Evolutionary conservation across 139 green algal genomes (phyloP), one percentile per base, ranked within the genome.

Genomic region (Coccomyxa sp.): DNA sequence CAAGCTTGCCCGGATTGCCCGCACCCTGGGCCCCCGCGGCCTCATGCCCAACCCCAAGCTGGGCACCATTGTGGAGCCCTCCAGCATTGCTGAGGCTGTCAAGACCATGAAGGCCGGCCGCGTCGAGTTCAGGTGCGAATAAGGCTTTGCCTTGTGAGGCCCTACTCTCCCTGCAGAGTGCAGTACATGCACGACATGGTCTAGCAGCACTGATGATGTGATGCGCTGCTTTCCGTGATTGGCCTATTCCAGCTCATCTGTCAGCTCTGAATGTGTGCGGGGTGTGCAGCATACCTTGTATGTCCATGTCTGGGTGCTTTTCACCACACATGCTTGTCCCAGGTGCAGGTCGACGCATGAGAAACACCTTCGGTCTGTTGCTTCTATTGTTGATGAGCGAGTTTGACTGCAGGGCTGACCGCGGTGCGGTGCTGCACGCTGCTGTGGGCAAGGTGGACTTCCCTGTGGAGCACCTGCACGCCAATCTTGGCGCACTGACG

Each of bases 21-120:
- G 88, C 41, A 87, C 96, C 18, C 85, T 99, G 68, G 95, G 96
- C 10, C 96, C 96, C 0, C 88, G 92, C 7, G 96, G 96, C 10
- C 88, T 99, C 2, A 99, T 99, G 96, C 96, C 96, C 77, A 99
- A 98, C 85, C 94, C 95, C 75, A 99, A 98, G 91, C 84, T 95
- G 73, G 95, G 95, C 44, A 98, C 93, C 12, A 82, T 98, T 6
- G 95, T 93, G 0, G 36, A 68, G 0, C 38, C 71, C 9, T 27
- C 18, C 10, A 81, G 95, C 68, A 86, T 98, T 35, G 84, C 70
- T 0, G 76, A 73, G 2, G 93, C 94, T 0, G 79, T 98, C 22
- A 31, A 68, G 24, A 80, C 86, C n/a, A 84, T 95, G 58, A 93
- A 94, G 76, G 70, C 75, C 18, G 95, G 95, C 24, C 81, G 87